A percentile compares a stretch with the other conserved stretches of the same genome.
phyloP scores from a whole-genome alignment of 805 yeast genomes.

The Maudiozyma serrabonitensis region DNA sequence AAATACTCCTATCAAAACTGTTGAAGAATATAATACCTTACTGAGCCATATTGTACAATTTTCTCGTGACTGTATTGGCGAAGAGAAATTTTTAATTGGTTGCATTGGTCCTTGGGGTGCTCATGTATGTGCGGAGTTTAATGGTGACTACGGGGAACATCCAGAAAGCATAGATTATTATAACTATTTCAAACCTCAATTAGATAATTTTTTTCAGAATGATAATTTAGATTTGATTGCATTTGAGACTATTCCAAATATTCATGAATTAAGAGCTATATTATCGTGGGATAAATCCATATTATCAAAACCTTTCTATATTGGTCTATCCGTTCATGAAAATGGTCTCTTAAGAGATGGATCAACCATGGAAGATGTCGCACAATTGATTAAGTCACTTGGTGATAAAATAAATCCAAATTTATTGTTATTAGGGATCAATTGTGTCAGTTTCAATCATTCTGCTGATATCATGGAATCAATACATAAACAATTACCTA shows the following conservation, averaged over 20 bases:
- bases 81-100: constrained; percentile 32
- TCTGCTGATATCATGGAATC: constrained; percentile 34
- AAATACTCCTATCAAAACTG: constrained; percentile 15
- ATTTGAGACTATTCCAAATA: constrained; percentile 64
- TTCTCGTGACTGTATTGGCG: constrained; percentile 17
- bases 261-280: constrained; percentile 45
- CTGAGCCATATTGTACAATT: constrained; percentile 16
- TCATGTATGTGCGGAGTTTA: constrained; percentile 56
- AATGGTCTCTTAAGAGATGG: constrained; percentile 41
- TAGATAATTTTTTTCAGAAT: constrained; percentile 41
- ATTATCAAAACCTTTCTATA: constrained; percentile 35
- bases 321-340: constrained; percentile 35
- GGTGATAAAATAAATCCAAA: constrained; percentile 17
- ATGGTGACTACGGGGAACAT: constrained; percentile 46
- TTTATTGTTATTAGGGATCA: constrained; percentile 51
- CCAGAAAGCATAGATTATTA: constrained; percentile 24
- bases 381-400: constrained; percentile 12
- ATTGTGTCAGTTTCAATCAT: constrained; percentile 46
- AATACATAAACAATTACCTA: constrained; percentile 14
- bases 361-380: constrained; percentile 31
- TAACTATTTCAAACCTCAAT: constrained; percentile 26
- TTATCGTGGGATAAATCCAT: constrained; percentile 31
- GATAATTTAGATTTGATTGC: constrained; percentile 46
- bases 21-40: constrained; percentile 15
- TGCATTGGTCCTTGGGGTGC: constrained; percentile 77